Base-by-base conservation (phyloP, 2,329 filamentous ascomycete species). In the Ceratocystis alfenasii region DNA sequence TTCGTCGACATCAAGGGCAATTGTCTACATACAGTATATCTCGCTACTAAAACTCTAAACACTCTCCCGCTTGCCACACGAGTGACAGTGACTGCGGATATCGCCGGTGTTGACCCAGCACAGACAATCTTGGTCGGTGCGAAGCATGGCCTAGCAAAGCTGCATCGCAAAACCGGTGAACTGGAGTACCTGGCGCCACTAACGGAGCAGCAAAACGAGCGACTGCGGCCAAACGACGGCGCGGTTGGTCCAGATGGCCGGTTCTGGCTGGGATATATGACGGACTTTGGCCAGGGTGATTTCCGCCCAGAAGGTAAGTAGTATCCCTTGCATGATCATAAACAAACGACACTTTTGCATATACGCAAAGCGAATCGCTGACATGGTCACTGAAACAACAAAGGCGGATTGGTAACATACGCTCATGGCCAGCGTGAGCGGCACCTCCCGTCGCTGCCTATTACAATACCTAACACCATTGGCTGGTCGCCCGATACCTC, bases 241-340 rank as follows among this genome's bases (percentile, higher is more conserved):
- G 87, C 85, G 4, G 85, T 89, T 63, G 91, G 96, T 72, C 86
- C 85, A 30, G 81, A 86, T 69, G 91, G 92, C 41, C 80, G 90
- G 44, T 94, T 93, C 76, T 95, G 90, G 88, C 80, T 91, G 5
- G 90, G 90, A 6, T 83, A 83, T 69, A 95, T 96, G 89, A 94
- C 90, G 69, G 90, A 95, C 72, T 83, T 84, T 70, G 75, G 75
- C 17, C 70, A 77, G 22, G 81, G 81, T 44, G 74, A 75, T 2
- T 87, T 89, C 65, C 78, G 85, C 71, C 78, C 83, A 59, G 81
- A 87, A 74, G 82, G 82, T 82, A 71, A 73, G 76, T 70, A 62
- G 75, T 8, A 71, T 41, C 7, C 7, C 8, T 28, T 28, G 36
- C 46, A n/a, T 10, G 10, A 25, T n/a, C 48, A 20, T 5, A 10